phyloP scores from a whole-genome alignment of 345 rosid species.

The Ceriops zippeliana region DNA sequence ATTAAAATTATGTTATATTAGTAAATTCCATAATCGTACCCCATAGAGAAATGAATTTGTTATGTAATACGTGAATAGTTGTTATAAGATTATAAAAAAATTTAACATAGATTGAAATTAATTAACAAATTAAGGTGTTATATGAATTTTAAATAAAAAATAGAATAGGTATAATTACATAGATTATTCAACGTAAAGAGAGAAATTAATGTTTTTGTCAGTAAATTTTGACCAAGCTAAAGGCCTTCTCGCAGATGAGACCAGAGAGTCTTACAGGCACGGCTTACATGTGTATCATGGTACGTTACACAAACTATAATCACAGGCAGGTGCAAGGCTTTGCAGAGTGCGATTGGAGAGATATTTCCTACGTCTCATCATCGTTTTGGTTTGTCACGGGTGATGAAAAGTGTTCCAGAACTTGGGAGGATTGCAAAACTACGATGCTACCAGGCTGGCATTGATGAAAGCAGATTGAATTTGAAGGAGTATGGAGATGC shows the following conservation, averaged over 20 bases:
- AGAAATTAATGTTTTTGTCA: too few species aligned
- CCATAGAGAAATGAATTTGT: too few species aligned
- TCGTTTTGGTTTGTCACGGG: slow-evolving; percentile 47
- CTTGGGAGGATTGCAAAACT: slow-evolving; percentile 44
- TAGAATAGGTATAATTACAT: too few species aligned
- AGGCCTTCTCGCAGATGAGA: slow-evolving; percentile 60
- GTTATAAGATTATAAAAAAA: too few species aligned
- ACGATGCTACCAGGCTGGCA: slow-evolving; percentile 42
- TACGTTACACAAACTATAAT: slow-evolving; percentile 69
- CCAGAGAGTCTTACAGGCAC: slow-evolving; percentile 63
- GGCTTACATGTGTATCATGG: slow-evolving; percentile 75
- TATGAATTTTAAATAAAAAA: too few species aligned
- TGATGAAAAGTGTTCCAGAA: slow-evolving; percentile 51
- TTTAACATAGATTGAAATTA: too few species aligned
- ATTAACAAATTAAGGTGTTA: too few species aligned
- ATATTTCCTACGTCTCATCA: slow-evolving; percentile 78
- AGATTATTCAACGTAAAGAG: too few species aligned
- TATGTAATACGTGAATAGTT: too few species aligned
- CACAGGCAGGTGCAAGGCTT: slow-evolving; percentile 55
- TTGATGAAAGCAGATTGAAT: slow-evolving; percentile 58
- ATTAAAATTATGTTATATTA: too few species aligned
- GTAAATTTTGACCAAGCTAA: too few species aligned
- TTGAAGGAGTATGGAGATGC: slow-evolving; percentile 74
- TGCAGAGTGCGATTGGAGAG: slow-evolving; percentile 65
- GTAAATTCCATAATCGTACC: too few species aligned